phyloP scores from a whole-genome alignment of 768 basidiomycete species.

The Psilocybe cubensis region DNA sequence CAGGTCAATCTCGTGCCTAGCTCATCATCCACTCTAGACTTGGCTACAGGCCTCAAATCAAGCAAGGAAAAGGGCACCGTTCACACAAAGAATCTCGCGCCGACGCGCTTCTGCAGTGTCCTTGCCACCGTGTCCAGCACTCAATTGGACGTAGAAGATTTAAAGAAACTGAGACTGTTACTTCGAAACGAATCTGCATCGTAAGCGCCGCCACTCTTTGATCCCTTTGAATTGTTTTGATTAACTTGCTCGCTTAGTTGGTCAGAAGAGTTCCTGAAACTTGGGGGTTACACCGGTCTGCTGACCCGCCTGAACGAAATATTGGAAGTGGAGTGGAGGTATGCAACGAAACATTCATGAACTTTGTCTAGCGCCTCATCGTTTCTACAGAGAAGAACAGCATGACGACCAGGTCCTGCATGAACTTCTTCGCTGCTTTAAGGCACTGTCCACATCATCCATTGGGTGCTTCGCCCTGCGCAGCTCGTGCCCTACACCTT shows the following conservation, averaged over 20 bases:
- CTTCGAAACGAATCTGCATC: slow-evolving; percentile 91
- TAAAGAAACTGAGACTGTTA: slow-evolving; percentile 87
- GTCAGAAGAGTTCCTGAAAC: slow-evolving; percentile 83
- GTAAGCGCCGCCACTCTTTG: slow-evolving; percentile 39
- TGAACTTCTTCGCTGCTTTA: slow-evolving; percentile 91
- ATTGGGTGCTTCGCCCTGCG: slow-evolving; percentile 91
- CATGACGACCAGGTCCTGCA: slow-evolving; percentile 95
- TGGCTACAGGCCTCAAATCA: slow-evolving; percentile 40
- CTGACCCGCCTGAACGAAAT: slow-evolving; percentile 88
- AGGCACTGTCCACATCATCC: slow-evolving; percentile 88
- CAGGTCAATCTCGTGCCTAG: slow-evolving; percentile 45
- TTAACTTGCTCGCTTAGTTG: slow-evolving; percentile 53
- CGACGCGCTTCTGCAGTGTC: slow-evolving; percentile 68
- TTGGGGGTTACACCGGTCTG: slow-evolving; percentile 86
- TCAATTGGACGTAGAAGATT: slow-evolving; percentile 79
- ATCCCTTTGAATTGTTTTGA: not conserved
- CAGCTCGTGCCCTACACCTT: slow-evolving; percentile 88
- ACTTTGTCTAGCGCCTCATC: slow-evolving; percentile 7
- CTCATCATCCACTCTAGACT: slow-evolving; percentile 47
- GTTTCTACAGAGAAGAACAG: slow-evolving; percentile 81
- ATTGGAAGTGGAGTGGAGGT: slow-evolving; percentile 97
- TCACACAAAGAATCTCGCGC: slow-evolving; percentile 53
- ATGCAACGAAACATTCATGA: slow-evolving; percentile 21
- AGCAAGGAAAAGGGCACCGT: slow-evolving; percentile 45
- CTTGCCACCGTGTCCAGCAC: slow-evolving; percentile 71